Evolutionary conservation across 2,329 filamentous ascomycete genomes (phyloP).

Genomic region (Coniochaeta sp.): DNA sequence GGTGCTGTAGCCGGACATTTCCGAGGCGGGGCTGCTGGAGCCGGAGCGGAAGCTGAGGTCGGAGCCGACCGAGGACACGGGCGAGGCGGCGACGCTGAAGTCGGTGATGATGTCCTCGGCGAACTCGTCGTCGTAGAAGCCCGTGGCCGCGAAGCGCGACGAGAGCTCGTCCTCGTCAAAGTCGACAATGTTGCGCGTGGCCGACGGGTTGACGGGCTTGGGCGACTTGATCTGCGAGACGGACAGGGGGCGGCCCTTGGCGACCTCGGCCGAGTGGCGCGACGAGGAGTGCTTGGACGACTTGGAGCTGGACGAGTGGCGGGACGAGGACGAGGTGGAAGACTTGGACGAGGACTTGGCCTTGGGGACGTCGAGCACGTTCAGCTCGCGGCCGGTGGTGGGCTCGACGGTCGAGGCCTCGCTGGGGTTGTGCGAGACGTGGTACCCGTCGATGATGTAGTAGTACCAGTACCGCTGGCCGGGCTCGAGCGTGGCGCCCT

Average conservation of each 20-base stretch:
- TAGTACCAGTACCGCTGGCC: conserved; percentile 99
- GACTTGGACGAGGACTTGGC: conserved; percentile 36
- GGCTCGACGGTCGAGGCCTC: conserved; percentile 86
- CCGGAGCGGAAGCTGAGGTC: conserved; percentile 66
- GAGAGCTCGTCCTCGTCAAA: conserved; percentile 76
- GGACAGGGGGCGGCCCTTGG: conserved; percentile 83
- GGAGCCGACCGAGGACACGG: conserved; percentile 60
- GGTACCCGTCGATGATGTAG: conserved; percentile 99
- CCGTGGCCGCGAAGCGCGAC: conserved; percentile 60
- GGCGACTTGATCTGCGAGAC: conserved; percentile 85
- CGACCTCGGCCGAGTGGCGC: conserved; percentile 57
- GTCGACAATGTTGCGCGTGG: conserved; percentile 81
- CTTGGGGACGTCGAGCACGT: conserved; percentile 88
- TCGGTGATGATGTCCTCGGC: conserved; percentile 48
- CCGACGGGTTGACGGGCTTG: conserved; percentile 81
- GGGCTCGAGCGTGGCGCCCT: conserved; percentile 75
- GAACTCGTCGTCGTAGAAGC: conserved; percentile 44
- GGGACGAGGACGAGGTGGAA: conserved; percentile 41
- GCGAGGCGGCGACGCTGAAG: conserved; percentile 46
- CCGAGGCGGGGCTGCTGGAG: conserved; percentile 67
- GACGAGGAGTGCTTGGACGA: conserved; percentile 32
- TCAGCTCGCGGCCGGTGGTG: conserved; percentile 92
- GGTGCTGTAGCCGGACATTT: conserved; percentile 71
- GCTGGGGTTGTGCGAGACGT: conserved; percentile 92
- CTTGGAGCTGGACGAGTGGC: conserved; percentile 32